Evolutionary conservation across 768 basidiomycete genomes (phyloP).

Genomic region (Terana coerulea): DNA sequence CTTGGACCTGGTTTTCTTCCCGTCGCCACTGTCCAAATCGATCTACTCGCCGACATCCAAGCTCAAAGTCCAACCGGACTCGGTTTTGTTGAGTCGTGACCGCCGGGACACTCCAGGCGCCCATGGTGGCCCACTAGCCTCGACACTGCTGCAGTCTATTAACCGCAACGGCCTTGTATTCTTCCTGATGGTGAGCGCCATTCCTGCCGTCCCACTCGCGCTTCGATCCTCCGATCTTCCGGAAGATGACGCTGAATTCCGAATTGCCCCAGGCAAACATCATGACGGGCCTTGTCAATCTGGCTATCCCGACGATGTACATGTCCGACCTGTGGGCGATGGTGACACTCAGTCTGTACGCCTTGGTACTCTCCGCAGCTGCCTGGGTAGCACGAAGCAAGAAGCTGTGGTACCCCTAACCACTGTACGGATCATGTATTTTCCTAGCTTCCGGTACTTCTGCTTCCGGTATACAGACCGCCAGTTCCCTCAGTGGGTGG

Average conservation of each 20-base stretch:
- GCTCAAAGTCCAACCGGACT: conserved; percentile 30
- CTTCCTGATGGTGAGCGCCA: conserved; percentile 71
- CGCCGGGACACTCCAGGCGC: conserved; percentile 23
- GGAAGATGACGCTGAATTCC: not conserved
- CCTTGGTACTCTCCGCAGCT: conserved; percentile 49
- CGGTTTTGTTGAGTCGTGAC: conserved; percentile 20
- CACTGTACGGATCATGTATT: not conserved
- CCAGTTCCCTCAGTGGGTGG: no score
- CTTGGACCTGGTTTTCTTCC: conserved; percentile 70
- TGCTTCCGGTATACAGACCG: no score
- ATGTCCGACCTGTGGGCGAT: conserved; percentile 52
- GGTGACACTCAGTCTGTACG: conserved; percentile 59
- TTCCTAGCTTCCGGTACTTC: no score
- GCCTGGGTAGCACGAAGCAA: conserved; percentile 53
- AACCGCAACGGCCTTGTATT: conserved; percentile 77
- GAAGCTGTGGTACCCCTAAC: conserved; percentile 32
- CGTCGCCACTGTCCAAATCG: conserved; percentile 33
- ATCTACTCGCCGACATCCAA: conserved; percentile 33
- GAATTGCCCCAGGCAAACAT: conserved; percentile 70
- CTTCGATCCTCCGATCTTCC: not conserved
- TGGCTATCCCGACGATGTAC: conserved; percentile 82
- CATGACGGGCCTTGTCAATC: conserved; percentile 79
- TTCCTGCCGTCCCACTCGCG: not conserved
- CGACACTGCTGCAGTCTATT: conserved; percentile 68
- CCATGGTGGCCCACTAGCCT: conserved; percentile 30